A percentile compares a stretch with the other conserved stretches of the same genome.
phyloP scores from a whole-genome alignment of 1,284 basidiomycete species.

The Cutaneotrichosporon cutaneum region DNA sequence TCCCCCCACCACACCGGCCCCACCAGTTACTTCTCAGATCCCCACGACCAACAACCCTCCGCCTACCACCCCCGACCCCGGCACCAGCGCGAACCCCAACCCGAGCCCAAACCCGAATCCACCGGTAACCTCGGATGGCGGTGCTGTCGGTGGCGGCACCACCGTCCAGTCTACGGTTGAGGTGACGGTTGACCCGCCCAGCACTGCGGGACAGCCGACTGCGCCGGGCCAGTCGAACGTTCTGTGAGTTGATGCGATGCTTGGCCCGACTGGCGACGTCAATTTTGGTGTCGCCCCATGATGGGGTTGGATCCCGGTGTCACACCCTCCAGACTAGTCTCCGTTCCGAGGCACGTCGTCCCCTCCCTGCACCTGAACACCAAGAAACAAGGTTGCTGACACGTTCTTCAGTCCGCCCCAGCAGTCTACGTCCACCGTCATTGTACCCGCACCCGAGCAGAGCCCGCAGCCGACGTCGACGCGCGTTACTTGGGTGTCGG shows the following conservation, averaged over 20 bases:
- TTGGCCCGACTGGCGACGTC: background rate
- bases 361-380: too few species aligned
- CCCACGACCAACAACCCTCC: slow-evolving; percentile 9
- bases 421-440: slow-evolving; percentile 9
- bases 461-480: background rate
- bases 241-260: background rate
- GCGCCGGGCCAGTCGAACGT: background rate
- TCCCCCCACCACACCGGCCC: background rate
- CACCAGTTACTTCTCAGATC: background rate
- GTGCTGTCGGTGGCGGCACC: background rate
- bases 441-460: slow-evolving; percentile 5
- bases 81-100: background rate
- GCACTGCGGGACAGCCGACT: background rate
- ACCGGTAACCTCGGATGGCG: too few species aligned
- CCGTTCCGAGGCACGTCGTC: background rate
- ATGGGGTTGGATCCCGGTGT: background rate
- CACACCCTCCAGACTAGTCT: background rate
- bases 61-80: slow-evolving; percentile 2
- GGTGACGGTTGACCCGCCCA: background rate
- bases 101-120: background rate
- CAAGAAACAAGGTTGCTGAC: background rate
- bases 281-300: background rate
- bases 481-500: slow-evolving; percentile 1
- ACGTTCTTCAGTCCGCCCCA: background rate
- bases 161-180: background rate